A percentile compares a stretch with the other conserved stretches of the same genome.
Evolutionary conservation across 352 stramenopile genomes (phyloP).

Genomic region (Thraustochytrium sp.): DNA sequence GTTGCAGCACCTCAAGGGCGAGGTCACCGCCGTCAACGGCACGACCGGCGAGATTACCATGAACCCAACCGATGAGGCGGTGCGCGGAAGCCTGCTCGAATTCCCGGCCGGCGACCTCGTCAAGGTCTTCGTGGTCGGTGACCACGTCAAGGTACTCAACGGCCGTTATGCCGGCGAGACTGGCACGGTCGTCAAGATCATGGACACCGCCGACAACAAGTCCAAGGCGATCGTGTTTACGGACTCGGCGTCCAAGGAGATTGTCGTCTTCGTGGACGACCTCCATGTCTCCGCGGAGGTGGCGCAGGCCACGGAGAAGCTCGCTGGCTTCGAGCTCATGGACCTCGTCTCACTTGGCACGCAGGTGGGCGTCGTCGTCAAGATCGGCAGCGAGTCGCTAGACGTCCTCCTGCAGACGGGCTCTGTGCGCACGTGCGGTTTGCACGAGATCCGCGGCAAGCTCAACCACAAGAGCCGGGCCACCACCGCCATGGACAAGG

Average conservation of each 20-base stretch:
- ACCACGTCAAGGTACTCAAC: conserved; percentile 81
- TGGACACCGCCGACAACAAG: conserved; percentile 69
- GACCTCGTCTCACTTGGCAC: conserved; percentile 71
- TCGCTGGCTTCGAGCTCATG: conserved; percentile 79
- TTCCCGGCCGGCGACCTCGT: conserved; percentile 37
- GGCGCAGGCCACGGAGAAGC: conserved; percentile 73
- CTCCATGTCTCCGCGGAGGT: conserved; percentile 78
- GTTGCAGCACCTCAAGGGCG: conserved; percentile 41
- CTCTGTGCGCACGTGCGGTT: conserved; percentile 68
- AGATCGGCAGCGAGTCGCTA: conserved; percentile 74
- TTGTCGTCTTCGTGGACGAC: conserved; percentile 78
- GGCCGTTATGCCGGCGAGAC: conserved; percentile 78
- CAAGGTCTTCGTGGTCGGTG: conserved; percentile 56
- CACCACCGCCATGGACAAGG: conserved; percentile 74
- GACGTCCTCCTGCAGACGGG: conserved; percentile 76
- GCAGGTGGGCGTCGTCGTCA: conserved; percentile 80
- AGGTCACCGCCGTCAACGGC: conserved; percentile 25
- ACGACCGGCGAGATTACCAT: conserved; percentile 19
- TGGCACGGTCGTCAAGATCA: conserved; percentile 74
- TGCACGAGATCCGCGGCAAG: conserved; percentile 79
- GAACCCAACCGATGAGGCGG: conserved; percentile 15
- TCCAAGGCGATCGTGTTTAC: conserved; percentile 76
- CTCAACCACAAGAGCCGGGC: conserved; percentile 61
- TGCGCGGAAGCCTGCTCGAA: conserved; percentile 19
- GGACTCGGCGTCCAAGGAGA: conserved; percentile 79